Percentiles rank a stretch among this genome's conserved stretches.
These are phyloP conservation scores for Lactarius hatsudake DNA, from an alignment of 768 basidiomycete species.

Conservation along the genomic window DNA sequence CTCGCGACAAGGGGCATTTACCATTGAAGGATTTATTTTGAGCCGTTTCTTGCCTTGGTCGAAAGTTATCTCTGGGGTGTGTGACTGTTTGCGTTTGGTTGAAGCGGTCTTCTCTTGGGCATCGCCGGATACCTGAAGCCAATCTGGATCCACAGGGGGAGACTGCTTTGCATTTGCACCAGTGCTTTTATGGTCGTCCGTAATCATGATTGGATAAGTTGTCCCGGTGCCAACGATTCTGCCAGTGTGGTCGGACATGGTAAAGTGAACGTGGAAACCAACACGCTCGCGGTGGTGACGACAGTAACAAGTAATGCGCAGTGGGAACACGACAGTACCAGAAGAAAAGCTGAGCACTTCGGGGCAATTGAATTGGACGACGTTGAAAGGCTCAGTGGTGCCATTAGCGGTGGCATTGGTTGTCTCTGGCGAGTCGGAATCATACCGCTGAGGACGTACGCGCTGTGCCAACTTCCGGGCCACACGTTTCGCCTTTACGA, in stretches of 20 bases:
- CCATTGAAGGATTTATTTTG: slow-evolving; percentile 64
- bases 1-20: slow-evolving; percentile 50
- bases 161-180: slow-evolving; percentile 33
- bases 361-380: slow-evolving; percentile 94
- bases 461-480: slow-evolving; percentile 86
- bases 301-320: slow-evolving; percentile 97
- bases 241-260: slow-evolving; percentile 76
- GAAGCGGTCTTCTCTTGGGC: slow-evolving; percentile 12
- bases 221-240: slow-evolving; percentile 76
- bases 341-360: slow-evolving; percentile 85
- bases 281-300: slow-evolving; percentile 97
- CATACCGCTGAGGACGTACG: slow-evolving; percentile 72
- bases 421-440: slow-evolving; percentile 62
- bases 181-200: slow-evolving; percentile 95
- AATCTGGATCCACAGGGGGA: slow-evolving; percentile 40
- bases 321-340: slow-evolving; percentile 86
- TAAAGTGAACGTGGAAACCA: slow-evolving; percentile 89
- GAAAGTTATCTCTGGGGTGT: slow-evolving; percentile 28
- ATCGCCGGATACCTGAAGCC: slow-evolving; percentile 39
- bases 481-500: slow-evolving; percentile 73
- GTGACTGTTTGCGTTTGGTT: slow-evolving; percentile 50
- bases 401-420: slow-evolving; percentile 43
- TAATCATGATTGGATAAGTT: slow-evolving; percentile 95
- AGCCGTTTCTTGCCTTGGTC: slow-evolving; percentile 52
- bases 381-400: slow-evolving; percentile 71